phyloP scores from a whole-genome alignment of 192 early-diverging fungal genomes.

The Martensiomyces pterosporus region DNA sequence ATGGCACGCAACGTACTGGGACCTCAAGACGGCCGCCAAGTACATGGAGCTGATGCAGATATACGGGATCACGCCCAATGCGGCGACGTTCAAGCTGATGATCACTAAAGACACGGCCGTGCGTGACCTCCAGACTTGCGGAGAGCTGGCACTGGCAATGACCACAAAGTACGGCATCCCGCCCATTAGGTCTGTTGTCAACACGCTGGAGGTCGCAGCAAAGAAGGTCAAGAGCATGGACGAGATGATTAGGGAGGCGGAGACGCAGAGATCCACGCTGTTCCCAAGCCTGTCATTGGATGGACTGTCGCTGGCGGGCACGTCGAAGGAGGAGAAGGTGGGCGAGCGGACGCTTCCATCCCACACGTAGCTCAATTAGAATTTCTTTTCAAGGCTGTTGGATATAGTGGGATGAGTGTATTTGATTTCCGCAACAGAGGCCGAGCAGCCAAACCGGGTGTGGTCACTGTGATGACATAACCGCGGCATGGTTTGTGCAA shows the following conservation, averaged over 20 bases:
- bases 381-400: no score
- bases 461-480: no score
- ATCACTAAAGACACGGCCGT: constrained; percentile 8
- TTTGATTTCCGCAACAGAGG: constrained; percentile 1
- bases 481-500: no score
- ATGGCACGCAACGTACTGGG: constrained; percentile 48
- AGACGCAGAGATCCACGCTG: constrained; percentile 5
- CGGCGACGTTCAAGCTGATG: constrained; percentile 22
- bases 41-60: constrained; percentile 17
- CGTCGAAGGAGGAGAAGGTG: no score
- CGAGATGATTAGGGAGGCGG: constrained; percentile 15
- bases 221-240: constrained; percentile 16
- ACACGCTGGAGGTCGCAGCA: constrained; percentile 13
- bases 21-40: constrained; percentile 11
- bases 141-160: constrained; percentile 9
- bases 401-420: no score
- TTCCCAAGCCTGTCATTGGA: neutral
- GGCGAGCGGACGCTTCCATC: no score
- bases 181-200: neutral
- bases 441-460: no score
- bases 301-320: no score
- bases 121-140: constrained; percentile 16
- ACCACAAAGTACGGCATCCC: constrained; percentile 1
- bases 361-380: no score
- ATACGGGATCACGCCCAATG: constrained; percentile 9